These are phyloP conservation scores for Salix caprea DNA, from an alignment of 345 rosid species.

Conservation along the genomic window DNA sequence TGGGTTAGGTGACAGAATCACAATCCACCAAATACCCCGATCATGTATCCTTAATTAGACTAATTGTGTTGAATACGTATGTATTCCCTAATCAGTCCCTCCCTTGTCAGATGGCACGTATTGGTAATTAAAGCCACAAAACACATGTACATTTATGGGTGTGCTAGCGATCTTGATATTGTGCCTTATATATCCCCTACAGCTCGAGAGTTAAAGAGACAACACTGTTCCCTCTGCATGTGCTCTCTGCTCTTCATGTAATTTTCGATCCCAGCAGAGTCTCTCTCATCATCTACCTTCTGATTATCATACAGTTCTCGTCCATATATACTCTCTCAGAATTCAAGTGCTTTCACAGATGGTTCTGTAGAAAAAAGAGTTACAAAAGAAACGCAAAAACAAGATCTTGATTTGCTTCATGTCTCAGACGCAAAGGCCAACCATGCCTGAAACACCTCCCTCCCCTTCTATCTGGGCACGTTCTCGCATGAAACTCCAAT, in stretches of 20 bases:
- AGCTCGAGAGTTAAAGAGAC: slow-evolving; percentile 25
- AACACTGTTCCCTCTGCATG: slow-evolving; percentile 44
- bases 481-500: slow-evolving; percentile 43
- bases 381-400: slow-evolving; percentile 14
- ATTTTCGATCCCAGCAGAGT: not conserved
- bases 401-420: slow-evolving; percentile 14
- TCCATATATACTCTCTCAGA: not conserved
- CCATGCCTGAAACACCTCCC: slow-evolving; percentile 33
- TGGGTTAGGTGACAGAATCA: not conserved
- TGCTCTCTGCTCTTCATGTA: slow-evolving; percentile 28
- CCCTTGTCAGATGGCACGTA: not conserved
- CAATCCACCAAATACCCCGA: not conserved
- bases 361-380: slow-evolving; percentile 2
- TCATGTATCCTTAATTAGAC: slow-evolving; percentile 6
- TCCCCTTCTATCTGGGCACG: slow-evolving; percentile 37
- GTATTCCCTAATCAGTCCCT: not conserved
- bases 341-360: slow-evolving; percentile 4
- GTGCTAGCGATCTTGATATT: slow-evolving; percentile 16
- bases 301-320: slow-evolving; percentile 12
- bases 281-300: slow-evolving; percentile 5
- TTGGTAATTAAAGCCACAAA: not conserved
- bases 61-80: slow-evolving; percentile 5
- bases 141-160: slow-evolving; percentile 6
- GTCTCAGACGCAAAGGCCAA: slow-evolving; percentile 33
- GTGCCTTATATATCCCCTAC: not conserved